Evolutionary conservation across 2,329 filamentous ascomycete genomes (phyloP).

Genomic region (Helicocarpus griseus): DNA sequence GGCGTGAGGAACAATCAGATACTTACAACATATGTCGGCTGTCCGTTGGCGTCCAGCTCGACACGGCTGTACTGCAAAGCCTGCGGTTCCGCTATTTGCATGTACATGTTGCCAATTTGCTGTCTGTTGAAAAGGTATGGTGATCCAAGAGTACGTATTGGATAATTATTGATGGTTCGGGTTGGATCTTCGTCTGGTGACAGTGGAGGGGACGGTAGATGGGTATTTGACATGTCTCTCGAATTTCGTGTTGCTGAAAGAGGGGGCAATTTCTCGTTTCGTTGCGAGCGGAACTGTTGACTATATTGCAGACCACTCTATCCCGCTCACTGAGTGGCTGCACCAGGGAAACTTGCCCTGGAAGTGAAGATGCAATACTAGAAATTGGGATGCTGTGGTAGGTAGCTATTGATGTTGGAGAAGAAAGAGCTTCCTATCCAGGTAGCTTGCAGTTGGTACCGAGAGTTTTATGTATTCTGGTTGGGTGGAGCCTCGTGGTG

Average conservation of each 20-base stretch:
- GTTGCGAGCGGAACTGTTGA: not conserved
- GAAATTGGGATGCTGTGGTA: not conserved
- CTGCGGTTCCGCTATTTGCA: not conserved
- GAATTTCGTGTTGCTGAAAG: not conserved
- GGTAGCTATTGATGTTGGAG: not conserved
- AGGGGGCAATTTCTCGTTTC: not conserved
- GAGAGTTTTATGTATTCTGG: conserved; percentile 1
- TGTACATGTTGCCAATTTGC: conserved; percentile 5
- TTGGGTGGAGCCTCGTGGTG: not conserved
- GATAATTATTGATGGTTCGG: conserved; percentile 2
- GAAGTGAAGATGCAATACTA: not conserved
- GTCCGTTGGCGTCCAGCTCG: not conserved
- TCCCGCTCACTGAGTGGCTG: not conserved
- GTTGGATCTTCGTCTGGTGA: conserved; percentile 12
- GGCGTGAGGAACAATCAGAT: not conserved
- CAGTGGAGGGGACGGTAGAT: conserved; percentile 12
- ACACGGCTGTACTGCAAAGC: not conserved
- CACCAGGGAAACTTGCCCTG: not conserved
- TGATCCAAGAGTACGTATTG: conserved; percentile 4
- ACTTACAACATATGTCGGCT: conserved; percentile 4
- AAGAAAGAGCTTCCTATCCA: not conserved
- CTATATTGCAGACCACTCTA: not conserved
- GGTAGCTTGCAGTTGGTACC: not conserved
- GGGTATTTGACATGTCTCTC: conserved; percentile 5
- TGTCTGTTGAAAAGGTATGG: conserved; percentile 3